These are phyloP conservation scores for Nidularia sp. DNA, from an alignment of 768 basidiomycete genomes.

Conservation along the genomic window DNA sequence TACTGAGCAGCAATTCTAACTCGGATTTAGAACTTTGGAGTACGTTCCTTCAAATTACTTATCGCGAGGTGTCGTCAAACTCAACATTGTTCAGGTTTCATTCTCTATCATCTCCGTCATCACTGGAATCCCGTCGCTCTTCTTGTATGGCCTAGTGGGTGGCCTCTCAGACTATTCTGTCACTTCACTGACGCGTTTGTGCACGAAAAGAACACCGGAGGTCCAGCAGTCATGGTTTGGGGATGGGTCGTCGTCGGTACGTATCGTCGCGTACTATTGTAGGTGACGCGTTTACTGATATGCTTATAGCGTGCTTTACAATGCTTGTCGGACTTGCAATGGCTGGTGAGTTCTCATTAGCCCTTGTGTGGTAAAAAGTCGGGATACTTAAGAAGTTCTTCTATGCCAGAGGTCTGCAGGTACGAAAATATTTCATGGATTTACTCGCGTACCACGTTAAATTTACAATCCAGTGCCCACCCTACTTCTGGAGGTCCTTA, in stretches of 20 bases:
- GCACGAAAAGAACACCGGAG: slow-evolving; percentile 58
- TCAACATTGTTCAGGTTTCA: slow-evolving; percentile 34
- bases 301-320: slow-evolving; percentile 52
- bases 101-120: slow-evolving; percentile 78
- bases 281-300: neutral
- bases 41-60: slow-evolving; percentile 14
- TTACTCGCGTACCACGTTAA: too few species aligned
- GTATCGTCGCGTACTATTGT: slow-evolving; percentile 10
- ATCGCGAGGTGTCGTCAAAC: neutral
- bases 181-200: neutral
- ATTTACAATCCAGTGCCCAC: slow-evolving; percentile 47
- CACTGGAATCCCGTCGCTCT: slow-evolving; percentile 68
- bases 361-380: too few species aligned
- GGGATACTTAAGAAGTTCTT: neutral
- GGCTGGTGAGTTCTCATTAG: slow-evolving; percentile 44
- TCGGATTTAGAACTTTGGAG: slow-evolving; percentile 58
- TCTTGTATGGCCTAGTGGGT: slow-evolving; percentile 64
- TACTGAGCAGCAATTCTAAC: slow-evolving; percentile 1
- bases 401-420: slow-evolving; percentile 45
- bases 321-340: slow-evolving; percentile 71
- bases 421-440: slow-evolving; percentile 6
- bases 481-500: slow-evolving; percentile 74
- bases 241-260: slow-evolving; percentile 63
- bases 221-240: slow-evolving; percentile 77
- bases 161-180: neutral